phyloP scores from a whole-genome alignment of 768 basidiomycete species.

The Mycena epipterygia region DNA sequence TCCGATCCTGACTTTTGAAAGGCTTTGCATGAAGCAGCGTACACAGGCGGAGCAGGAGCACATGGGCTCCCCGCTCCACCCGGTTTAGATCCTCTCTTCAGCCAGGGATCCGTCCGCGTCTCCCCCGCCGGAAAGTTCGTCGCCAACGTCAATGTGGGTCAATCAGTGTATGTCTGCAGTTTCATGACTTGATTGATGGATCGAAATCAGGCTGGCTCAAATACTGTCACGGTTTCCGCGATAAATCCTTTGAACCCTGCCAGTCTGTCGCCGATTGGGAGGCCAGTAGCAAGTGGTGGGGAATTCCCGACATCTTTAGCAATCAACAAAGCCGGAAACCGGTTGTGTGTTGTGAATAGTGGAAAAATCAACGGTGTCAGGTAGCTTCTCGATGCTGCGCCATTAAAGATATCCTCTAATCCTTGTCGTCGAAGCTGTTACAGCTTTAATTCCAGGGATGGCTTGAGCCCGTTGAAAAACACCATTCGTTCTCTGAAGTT shows the following conservation, averaged over 20 bases:
- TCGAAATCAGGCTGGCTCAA: conserved; percentile 50
- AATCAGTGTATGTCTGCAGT: no score
- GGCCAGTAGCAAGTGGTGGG: conserved; percentile 50
- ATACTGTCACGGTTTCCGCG: conserved; percentile 52
- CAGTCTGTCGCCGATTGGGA: conserved; percentile 46
- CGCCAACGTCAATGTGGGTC: conserved; percentile 27
- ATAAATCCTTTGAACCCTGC: conserved; percentile 51
- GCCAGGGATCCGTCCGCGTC: conserved; percentile 43
- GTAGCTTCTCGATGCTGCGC: conserved; percentile 33
- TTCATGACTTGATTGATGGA: no score
- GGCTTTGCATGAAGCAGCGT: conserved; percentile 33
- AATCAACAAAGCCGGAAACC: conserved; percentile 47
- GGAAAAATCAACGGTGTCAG: conserved; percentile 52
- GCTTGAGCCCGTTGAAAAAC: conserved; percentile 45
- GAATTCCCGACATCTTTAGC: conserved; percentile 56
- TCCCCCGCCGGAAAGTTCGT: conserved; percentile 5
- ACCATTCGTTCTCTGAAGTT: conserved; percentile 44
- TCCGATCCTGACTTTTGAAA: conserved; percentile 20
- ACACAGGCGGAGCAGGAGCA: conserved; percentile 37
- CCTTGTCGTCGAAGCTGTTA: conserved; percentile 9
- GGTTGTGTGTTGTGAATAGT: conserved; percentile 52
- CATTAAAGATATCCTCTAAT: no score
- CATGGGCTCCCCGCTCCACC: conserved; percentile 34
- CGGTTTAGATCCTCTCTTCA: conserved; percentile 45
- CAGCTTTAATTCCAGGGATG: conserved; percentile 17